Evolutionary conservation across 192 early-diverging fungal species (phyloP), one percentile per base, ranked within the genome.

Genomic region (Podila minutissima): DNA sequence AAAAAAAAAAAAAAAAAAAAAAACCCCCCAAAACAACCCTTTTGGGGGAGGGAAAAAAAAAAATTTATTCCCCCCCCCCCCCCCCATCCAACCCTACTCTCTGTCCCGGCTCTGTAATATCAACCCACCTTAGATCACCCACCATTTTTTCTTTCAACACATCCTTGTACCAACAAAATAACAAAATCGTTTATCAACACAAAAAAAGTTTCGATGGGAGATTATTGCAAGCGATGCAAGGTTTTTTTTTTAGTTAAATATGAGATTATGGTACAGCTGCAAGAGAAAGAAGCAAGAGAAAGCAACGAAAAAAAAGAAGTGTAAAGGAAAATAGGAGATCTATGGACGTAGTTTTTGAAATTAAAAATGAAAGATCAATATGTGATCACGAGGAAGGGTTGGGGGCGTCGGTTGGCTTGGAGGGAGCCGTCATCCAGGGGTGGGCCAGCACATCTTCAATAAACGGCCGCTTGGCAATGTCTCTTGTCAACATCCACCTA

Each of bases 371-470:
- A 24, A 55, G 24, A 55, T 24, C 53, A 55, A 55, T 55, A 55
- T 0, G 2, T 55, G n/a, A 55, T 26, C 20, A 55, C 10, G 24
- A 24, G 19, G 24, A 55, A 55, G 24, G 53, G 53, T 26, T 55
- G 22, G 65, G 37, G 37, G 58, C 3, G 17, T 79, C 64, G 20
- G 59, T 31, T 15, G 75, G 11, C 48, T 72, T 63, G 24, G 59
- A 32, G 22, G 59, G 32, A 3, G 66, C 38, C 7, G 77, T 69
- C 77, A 81, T 81, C 96, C 96, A 97, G 64, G 89, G 84, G 74
- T 95, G 92, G 33, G 82, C 74, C 62, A 94, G 69, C 9, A 97
- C 92, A 50, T 89, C 89, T 32, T 93, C 89, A 62, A 97, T 95
- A 31, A 90, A 94, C 3, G 93, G 91, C 19, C 97, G 90, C 22